Percentiles rank a stretch among this genome's conserved stretches.
Conservation (phyloP, 2,329 filamentous ascomycete species). For the Arthroderma sp. region DNA sequence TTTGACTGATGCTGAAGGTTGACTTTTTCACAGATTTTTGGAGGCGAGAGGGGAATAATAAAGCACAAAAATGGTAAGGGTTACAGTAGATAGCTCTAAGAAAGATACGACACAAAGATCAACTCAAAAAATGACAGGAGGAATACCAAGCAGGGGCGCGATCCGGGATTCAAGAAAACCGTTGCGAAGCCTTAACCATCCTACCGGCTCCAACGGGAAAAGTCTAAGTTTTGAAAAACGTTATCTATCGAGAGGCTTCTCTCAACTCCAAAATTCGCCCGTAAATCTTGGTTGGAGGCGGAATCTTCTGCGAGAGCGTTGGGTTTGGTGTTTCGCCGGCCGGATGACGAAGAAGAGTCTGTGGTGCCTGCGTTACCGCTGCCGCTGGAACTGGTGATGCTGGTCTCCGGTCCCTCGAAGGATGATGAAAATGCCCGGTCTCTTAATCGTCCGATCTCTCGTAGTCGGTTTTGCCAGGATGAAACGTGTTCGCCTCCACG, state of each 20-base stretch:
- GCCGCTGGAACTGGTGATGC: too few relatives aligned
- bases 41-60: too few relatives aligned
- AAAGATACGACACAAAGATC: too few relatives aligned
- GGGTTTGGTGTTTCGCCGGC: conserved; percentile 25
- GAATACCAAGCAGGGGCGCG: too few relatives aligned
- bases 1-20: too few relatives aligned
- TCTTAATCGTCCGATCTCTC: conserved; percentile 70
- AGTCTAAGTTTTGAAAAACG: conserved; percentile 28
- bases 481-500: conserved; percentile 65
- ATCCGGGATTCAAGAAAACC: too few relatives aligned
- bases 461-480: conserved; percentile 75
- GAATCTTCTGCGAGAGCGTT: conserved; percentile 18
- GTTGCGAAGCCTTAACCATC: not conserved
- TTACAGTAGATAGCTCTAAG: too few relatives aligned
- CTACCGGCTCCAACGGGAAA: conserved; percentile 30
- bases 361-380: not conserved
- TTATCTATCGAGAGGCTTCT: conserved; percentile 26
- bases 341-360: conserved; percentile 11
- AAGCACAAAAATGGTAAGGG: too few relatives aligned
- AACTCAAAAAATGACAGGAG: too few relatives aligned
- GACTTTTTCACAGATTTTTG: too few relatives aligned
- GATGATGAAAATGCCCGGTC: conserved; percentile 35
- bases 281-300: conserved; percentile 23
- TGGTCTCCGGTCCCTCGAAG: conserved; percentile 11
- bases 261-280: conserved; percentile 23